Evolutionary conservation across 108 stramenopile genomes (phyloP).

Genomic region (Aurantiochytrium sp.): DNA sequence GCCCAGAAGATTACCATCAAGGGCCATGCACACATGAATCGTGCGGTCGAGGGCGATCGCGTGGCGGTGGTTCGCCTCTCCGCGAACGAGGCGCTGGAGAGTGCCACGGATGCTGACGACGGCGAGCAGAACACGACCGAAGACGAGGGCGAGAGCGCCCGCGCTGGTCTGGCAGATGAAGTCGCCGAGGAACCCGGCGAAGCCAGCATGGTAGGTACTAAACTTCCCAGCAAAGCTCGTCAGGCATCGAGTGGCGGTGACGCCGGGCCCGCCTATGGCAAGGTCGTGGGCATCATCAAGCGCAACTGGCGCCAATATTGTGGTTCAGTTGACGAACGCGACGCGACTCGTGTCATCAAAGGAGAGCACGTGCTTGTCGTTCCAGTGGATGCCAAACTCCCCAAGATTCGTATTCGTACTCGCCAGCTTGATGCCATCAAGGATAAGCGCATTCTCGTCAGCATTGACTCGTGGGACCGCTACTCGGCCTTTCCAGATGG

Average conservation of each 20-base stretch:
- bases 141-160: slow-evolving; percentile 46
- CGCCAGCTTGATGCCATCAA: slow-evolving; percentile 63
- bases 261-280: slow-evolving; percentile 32
- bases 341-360: not conserved
- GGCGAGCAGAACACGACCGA: not conserved
- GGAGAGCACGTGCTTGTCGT: slow-evolving; percentile 61
- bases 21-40: slow-evolving; percentile 64
- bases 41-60: slow-evolving; percentile 89
- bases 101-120: slow-evolving; percentile 8
- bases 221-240: not conserved
- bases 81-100: slow-evolving; percentile 18
- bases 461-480: slow-evolving; percentile 82
- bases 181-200: slow-evolving; percentile 36
- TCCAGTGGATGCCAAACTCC: slow-evolving; percentile 74
- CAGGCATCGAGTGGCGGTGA: not conserved
- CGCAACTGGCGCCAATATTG: slow-evolving; percentile 69
- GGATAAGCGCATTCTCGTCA: slow-evolving; percentile 68
- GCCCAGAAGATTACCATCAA: slow-evolving; percentile 22
- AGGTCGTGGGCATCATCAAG: slow-evolving; percentile 74
- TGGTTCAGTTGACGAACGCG: slow-evolving; percentile 58
- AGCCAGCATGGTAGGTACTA: not conserved
- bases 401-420: slow-evolving; percentile 69
- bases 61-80: slow-evolving; percentile 64
- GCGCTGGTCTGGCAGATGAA: slow-evolving; percentile 45
- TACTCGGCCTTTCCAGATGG: slow-evolving; percentile 76